These are phyloP conservation scores for Penicillium hesseltinei DNA, from an alignment of 2,329 filamentous ascomycete species.

Conservation along the genomic window DNA sequence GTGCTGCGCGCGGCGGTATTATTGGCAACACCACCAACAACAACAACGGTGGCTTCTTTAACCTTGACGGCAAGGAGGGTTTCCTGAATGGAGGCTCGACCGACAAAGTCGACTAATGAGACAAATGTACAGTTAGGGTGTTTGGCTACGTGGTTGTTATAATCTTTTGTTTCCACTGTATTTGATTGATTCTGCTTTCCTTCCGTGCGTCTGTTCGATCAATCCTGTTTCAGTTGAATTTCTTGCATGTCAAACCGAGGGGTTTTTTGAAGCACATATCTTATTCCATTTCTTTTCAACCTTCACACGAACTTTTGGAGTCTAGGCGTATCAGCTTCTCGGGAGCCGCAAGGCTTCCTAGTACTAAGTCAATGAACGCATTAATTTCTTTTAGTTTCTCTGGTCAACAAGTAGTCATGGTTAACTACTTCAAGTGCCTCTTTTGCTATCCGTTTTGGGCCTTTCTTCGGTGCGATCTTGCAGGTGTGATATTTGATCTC, in stretches of 20 bases:
- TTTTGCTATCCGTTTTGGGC: neutral
- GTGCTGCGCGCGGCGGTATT: conserved; percentile 34
- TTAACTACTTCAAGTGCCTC: neutral
- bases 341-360: neutral
- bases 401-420: neutral
- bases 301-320: neutral
- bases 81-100: conserved; percentile 43
- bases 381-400: neutral
- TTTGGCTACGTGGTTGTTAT: conserved; percentile 25
- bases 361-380: neutral
- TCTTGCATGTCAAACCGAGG: conserved; percentile 21
- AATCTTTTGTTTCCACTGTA: conserved; percentile 26
- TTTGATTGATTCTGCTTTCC: conserved; percentile 22
- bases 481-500: too few species aligned
- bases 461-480: neutral
- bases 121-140: conserved; percentile 34
- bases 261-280: conserved; percentile 24
- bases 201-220: conserved; percentile 7
- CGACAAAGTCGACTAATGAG: conserved; percentile 49
- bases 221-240: conserved; percentile 12
- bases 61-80: conserved; percentile 50
- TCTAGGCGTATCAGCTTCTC: conserved; percentile 1
- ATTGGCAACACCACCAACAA: conserved; percentile 32
- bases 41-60: conserved; percentile 45
- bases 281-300: conserved; percentile 11